Evolutionary conservation across 2,329 filamentous ascomycete genomes (phyloP).

Genomic region (Sporothrix schenckii): DNA sequence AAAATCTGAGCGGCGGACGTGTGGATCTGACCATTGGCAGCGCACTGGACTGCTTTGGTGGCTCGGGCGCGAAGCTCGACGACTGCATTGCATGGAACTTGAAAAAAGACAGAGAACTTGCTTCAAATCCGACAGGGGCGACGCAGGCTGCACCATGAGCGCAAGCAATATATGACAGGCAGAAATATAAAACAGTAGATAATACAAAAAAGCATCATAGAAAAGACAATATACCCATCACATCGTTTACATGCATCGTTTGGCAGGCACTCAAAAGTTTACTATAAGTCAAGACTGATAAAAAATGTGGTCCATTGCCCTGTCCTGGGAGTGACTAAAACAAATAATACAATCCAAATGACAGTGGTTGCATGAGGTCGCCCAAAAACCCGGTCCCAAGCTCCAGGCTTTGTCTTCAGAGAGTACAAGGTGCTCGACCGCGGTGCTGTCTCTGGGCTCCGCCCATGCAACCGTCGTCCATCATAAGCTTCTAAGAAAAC

Average conservation of each 20-base stretch:
- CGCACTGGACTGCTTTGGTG: conserved; percentile 93
- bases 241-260: neutral
- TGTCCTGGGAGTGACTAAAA: conserved; percentile 25
- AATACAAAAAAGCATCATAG: neutral
- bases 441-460: conserved; percentile 8
- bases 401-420: conserved; percentile 31
- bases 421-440: conserved; percentile 29
- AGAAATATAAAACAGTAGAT: neutral
- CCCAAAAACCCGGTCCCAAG: conserved; percentile 26
- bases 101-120: conserved; percentile 43
- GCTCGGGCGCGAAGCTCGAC: conserved; percentile 79
- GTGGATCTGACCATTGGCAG: conserved; percentile 96
- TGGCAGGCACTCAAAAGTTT: neutral
- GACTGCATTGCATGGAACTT: conserved; percentile 90
- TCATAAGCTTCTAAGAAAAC: conserved; percentile 21
- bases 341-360: conserved; percentile 34
- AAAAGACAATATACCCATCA: conserved; percentile 19
- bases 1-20: conserved; percentile 73
- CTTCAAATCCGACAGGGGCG: neutral
- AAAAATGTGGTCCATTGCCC: conserved; percentile 30
- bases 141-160: neutral
- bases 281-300: no score
- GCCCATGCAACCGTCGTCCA: conserved; percentile 25
- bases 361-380: conserved; percentile 27
- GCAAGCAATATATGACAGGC: neutral